Evolutionary conservation across 768 basidiomycete genomes (phyloP).

Genomic region (Chalciporus pseudorubinellus): DNA sequence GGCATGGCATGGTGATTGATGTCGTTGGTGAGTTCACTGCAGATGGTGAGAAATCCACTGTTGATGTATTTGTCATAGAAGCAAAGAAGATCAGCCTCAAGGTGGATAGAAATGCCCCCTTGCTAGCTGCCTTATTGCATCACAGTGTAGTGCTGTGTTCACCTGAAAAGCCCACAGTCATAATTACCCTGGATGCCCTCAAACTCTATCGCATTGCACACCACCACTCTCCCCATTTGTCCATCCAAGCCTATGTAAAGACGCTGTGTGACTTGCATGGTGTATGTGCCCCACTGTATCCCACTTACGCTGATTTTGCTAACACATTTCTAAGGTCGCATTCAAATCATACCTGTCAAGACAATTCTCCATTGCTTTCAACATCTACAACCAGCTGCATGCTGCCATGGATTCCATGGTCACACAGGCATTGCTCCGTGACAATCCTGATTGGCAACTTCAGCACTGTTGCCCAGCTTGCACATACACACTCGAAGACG

Average conservation of each 20-base stretch:
- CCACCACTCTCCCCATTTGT: slow-evolving; percentile 13
- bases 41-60: not conserved
- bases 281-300: too few species aligned
- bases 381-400: slow-evolving; percentile 27
- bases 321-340: not conserved
- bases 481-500: not conserved
- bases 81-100: not conserved
- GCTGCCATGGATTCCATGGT: slow-evolving; percentile 11
- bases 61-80: not conserved
- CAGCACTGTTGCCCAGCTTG: slow-evolving; percentile 9
- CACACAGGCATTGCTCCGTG: slow-evolving; percentile 7
- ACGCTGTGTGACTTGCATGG: slow-evolving; percentile 19
- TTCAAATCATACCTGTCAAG: slow-evolving; percentile 7
- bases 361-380: slow-evolving; percentile 26
- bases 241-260: slow-evolving; percentile 20
- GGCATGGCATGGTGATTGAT: not conserved
- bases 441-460: slow-evolving; percentile 3
- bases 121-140: not conserved
- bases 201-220: slow-evolving; percentile 11
- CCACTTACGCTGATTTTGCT: not conserved
- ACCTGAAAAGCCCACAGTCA: slow-evolving; percentile 1
- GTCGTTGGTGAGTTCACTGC: not conserved
- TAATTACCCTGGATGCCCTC: not conserved
- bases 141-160: slow-evolving; percentile 7
- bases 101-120: not conserved